Evolutionary conservation across 202 grass and related monocot genomes (phyloP).

Genomic region (Eragrostis tef): DNA sequence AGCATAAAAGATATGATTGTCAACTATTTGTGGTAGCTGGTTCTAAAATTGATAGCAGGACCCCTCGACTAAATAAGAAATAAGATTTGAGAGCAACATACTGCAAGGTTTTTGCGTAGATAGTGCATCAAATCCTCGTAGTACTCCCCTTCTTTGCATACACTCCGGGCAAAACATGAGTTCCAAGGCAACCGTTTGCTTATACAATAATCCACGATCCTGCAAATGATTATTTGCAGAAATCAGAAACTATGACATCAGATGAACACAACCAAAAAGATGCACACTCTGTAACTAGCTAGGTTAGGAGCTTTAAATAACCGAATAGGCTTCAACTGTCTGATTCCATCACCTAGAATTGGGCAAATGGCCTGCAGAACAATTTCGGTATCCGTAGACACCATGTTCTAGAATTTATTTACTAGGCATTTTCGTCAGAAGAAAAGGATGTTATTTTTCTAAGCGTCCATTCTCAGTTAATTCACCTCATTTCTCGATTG

Average conservation of each 20-base stretch:
- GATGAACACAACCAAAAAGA: neutral
- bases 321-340: neutral
- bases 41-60: neutral
- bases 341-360: neutral
- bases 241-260: neutral
- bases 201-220: slow-evolving; percentile 77
- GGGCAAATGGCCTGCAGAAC: neutral
- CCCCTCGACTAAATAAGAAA: neutral
- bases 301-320: neutral
- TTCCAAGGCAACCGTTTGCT: slow-evolving; percentile 78
- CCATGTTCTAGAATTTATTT: neutral
- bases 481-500: neutral
- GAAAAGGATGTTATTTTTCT: neutral
- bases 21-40: neutral
- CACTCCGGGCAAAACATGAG: slow-evolving; percentile 65
- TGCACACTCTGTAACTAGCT: neutral
- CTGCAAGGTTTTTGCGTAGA: slow-evolving; percentile 83
- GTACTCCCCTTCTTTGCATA: slow-evolving; percentile 88
- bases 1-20: slow-evolving; percentile 7
- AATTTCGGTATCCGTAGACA: neutral
- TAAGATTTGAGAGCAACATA: slow-evolving; percentile 35
- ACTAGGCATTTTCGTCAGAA: neutral
- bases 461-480: neutral
- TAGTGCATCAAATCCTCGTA: slow-evolving; percentile 92
- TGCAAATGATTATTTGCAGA: slow-evolving; percentile 29